Base-by-base conservation (phyloP, 2,329 filamentous ascomycete genomes). In the Zelopaecilomyces penicillatus region DNA sequence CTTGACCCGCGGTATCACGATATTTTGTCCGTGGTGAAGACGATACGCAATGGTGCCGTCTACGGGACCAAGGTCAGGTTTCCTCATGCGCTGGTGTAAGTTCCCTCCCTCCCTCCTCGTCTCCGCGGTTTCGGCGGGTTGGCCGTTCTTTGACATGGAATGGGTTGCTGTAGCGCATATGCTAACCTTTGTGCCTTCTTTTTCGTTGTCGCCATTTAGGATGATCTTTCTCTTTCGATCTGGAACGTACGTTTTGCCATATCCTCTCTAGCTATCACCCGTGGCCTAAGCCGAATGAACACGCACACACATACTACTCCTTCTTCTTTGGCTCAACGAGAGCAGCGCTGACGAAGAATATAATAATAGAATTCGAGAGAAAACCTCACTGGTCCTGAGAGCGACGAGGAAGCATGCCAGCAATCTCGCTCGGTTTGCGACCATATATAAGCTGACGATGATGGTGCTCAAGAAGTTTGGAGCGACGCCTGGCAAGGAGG, bases 61-160 rank as follows among this genome's bases (percentile, higher is more conserved):
- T 98, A 98, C 69, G 93, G 93, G 49, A 82, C 87, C 57, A 97
- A 97, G 78, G 88, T 98, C 66, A 90, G 93, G 52, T 97, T 98
- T 70, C 93, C 93, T 52, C 93, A 98, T 70, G 93, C 93, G 49
- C 77, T 98, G 55, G 93, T 98, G 72, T 76, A 66, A 51, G 71
- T 52, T 26, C 5, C 3, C 27, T 30, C 9, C 9, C 37, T 10
- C 10, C 7, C 10, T 32, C 29, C 36, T 41, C 35, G 30, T 19
- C 19, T 19, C 19, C 19, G 19, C 19, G 19, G 19, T 19, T 19
- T 19, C 19, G 19, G 19, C 19, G 19, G 19, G 19, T 19, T 19
- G 19, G 19, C 19, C 19, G 19, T 19, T 19, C 19, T 19, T 19
- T 19, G 29, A 19, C 19, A 19, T 19, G 19, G 19, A 19, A 19